phyloP scores from a whole-genome alignment of 106 monocot species.

The Iris macrosiphon region DNA sequence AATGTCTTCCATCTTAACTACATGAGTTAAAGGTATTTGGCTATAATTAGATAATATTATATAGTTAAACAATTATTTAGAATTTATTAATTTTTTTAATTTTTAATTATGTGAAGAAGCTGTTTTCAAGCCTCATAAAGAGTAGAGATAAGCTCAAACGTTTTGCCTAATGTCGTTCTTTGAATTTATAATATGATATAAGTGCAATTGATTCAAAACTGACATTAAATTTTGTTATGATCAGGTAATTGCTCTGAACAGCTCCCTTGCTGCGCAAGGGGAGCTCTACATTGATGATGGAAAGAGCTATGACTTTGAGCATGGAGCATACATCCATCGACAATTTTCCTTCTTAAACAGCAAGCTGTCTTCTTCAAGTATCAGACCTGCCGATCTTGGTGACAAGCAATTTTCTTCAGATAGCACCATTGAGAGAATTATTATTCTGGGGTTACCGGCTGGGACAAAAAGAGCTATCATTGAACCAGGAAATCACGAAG shows the following conservation, averaged over 20 bases:
- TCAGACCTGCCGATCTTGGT: conserved; percentile 15
- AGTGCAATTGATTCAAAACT: no score
- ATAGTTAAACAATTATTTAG: no score
- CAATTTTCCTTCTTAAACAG: conserved; percentile 60
- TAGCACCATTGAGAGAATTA: conserved; percentile 66
- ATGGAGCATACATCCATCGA: conserved; percentile 89
- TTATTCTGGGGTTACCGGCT: conserved; percentile 58
- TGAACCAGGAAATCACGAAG: conserved; percentile 57
- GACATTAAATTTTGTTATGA: no score
- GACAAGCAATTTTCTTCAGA: conserved; percentile 55
- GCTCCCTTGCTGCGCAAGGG: conserved; percentile 81
- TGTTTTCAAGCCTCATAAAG: no score
- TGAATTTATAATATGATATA: no score
- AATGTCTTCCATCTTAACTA: no score
- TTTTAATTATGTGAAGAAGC: no score
- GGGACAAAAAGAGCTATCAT: conserved; percentile 58
- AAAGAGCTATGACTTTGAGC: conserved; percentile 80
- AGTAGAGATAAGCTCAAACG: no score
- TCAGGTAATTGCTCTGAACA: conserved; percentile 90
- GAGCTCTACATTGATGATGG: conserved; percentile 96
- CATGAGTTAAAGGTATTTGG: no score
- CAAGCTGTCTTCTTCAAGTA: conserved; percentile 51
- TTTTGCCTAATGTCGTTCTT: no score
- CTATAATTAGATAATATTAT: no score
- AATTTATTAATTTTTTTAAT: no score